These are phyloP conservation scores for Aspergillus wentii DNA, from an alignment of 495 filamentous ascomycete genomes.

Conservation along the genomic window DNA sequence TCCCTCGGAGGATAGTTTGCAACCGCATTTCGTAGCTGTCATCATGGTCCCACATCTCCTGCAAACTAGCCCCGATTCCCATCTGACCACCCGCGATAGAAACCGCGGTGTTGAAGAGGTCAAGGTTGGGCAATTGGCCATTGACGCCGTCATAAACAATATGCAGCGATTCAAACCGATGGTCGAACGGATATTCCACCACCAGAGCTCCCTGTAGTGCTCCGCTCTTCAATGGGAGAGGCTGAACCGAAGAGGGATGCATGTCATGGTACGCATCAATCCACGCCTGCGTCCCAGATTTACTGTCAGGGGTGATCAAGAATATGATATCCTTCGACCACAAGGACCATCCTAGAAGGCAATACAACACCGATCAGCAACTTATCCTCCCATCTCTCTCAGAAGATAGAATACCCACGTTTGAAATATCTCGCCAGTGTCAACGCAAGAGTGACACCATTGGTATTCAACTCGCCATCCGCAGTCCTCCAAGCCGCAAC, in stretches of 20 bases:
- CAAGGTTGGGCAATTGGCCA: conserved; percentile 90
- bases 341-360: conserved; percentile 72
- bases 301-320: conserved; percentile 81
- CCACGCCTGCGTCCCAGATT: conserved; percentile 91
- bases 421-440: conserved; percentile 93
- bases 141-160: conserved; percentile 96
- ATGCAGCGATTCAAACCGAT: conserved; percentile 79
- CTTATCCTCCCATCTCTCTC: background rate
- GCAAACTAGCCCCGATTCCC: conserved; percentile 75
- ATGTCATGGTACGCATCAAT: conserved; percentile 95
- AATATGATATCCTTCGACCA: conserved; percentile 99
- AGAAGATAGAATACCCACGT: conserved; percentile 36
- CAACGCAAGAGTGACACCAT: conserved; percentile 78
- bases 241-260: conserved; percentile 62
- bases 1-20: conserved; percentile 85
- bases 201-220: conserved; percentile 89
- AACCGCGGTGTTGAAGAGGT: conserved; percentile 92
- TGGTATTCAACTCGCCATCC: conserved; percentile 73
- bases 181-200: conserved; percentile 85
- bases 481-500: conserved; percentile 86
- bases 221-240: conserved; percentile 87
- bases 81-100: conserved; percentile 86
- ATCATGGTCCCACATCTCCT: conserved; percentile 81
- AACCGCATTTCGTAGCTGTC: conserved; percentile 80
- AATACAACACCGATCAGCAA: conserved; percentile 11